These are phyloP conservation scores for Adenanthera pavonina DNA, from an alignment of 306 rosid species.

Conservation along the genomic window DNA sequence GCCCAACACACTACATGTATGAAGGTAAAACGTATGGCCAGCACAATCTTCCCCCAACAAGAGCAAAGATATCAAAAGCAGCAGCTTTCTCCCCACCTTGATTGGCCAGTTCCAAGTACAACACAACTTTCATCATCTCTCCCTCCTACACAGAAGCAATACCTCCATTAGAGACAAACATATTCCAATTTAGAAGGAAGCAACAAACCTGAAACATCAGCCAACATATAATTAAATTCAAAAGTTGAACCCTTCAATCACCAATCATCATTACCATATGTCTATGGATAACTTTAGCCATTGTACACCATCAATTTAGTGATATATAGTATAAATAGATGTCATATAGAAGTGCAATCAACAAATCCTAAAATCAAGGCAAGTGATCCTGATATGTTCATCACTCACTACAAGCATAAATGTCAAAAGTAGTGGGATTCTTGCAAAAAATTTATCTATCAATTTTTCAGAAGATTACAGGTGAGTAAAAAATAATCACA, in stretches of 20 bases:
- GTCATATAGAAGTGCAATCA: not conserved
- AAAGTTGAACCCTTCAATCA: not conserved
- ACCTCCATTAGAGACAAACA: conserved; percentile 21
- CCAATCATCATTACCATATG: conserved; percentile 37
- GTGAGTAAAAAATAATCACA: not conserved
- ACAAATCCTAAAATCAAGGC: conserved; percentile 2
- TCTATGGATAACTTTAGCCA: conserved; percentile 11
- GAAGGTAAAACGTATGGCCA: conserved; percentile 36
- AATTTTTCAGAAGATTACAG: not conserved
- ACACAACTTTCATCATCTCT: conserved; percentile 78
- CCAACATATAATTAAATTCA: not conserved
- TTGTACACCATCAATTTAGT: conserved; percentile 12
- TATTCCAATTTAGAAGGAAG: conserved; percentile 4
- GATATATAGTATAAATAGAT: conserved; percentile 9
- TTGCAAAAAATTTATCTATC: not conserved
- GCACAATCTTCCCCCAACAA: conserved; percentile 50
- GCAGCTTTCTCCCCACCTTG: conserved; percentile 84
- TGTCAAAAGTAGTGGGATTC: not conserved
- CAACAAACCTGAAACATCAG: not conserved
- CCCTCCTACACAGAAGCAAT: conserved; percentile 64
- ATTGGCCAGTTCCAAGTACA: conserved; percentile 86
- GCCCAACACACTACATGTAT: conserved; percentile 45
- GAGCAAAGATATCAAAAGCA: conserved; percentile 41
- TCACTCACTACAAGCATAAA: not conserved
- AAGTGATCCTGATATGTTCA: not conserved